Percentiles rank a stretch among this genome's conserved stretches.
phyloP scores from a whole-genome alignment of 306 rosid genomes.

The Psophocarpus tetragonolobus region DNA sequence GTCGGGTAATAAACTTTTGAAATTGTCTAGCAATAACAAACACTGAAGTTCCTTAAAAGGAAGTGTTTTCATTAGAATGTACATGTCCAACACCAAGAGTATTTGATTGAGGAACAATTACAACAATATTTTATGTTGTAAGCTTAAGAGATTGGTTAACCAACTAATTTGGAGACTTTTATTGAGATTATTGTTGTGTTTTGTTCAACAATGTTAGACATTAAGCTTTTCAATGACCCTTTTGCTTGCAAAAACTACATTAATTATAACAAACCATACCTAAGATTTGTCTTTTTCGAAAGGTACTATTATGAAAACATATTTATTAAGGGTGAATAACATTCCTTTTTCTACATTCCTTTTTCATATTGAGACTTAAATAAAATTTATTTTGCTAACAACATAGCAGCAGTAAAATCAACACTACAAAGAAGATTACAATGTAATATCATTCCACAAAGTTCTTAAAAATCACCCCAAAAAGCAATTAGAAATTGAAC shows the following conservation, averaged over 20 bases:
- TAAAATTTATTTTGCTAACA: neutral
- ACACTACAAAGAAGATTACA: neutral
- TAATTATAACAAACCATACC: neutral
- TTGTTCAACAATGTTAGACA: neutral
- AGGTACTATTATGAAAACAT: neutral
- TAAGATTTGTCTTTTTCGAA: neutral
- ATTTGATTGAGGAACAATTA: neutral
- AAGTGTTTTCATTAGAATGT: too few species aligned
- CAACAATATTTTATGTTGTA: neutral
- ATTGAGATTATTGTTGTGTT: too few species aligned
- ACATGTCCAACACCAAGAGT: neutral
- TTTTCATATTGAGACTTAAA: neutral
- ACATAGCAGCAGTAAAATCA: neutral
- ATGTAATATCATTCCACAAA: neutral
- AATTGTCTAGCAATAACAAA: too few species aligned
- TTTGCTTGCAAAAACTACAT: neutral
- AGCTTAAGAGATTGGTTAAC: too few species aligned
- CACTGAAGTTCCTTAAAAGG: too few species aligned
- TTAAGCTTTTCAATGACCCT: neutral
- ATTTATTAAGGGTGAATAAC: neutral
- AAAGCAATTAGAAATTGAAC: neutral
- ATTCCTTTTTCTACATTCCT: neutral
- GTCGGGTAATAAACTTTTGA: neutral
- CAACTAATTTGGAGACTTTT: neutral
- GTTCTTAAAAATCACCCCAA: neutral